A percentile compares a stretch with the other conserved stretches of the same genome.
These are phyloP conservation scores for Fusarium sororula DNA, from an alignment of 2,329 filamentous ascomycete genomes.

Conservation along the genomic window DNA sequence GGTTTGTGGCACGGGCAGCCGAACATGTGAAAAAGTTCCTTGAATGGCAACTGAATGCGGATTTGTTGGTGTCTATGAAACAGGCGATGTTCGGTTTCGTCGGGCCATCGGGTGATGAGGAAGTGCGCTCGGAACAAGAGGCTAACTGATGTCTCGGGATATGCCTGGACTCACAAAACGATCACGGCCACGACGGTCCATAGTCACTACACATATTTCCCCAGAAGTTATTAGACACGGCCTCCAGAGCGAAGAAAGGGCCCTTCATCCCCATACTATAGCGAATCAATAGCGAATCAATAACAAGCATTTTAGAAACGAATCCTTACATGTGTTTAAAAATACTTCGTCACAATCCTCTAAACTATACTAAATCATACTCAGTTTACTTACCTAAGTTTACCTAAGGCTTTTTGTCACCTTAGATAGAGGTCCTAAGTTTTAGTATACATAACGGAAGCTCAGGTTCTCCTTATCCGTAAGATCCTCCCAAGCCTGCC, in stretches of 20 bases:
- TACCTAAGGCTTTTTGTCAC: too few relatives aligned
- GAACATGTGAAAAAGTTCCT: not conserved
- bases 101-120: not conserved
- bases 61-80: not conserved
- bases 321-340: too few relatives aligned
- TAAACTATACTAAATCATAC: too few relatives aligned
- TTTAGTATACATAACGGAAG: constrained; percentile 62
- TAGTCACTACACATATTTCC: not conserved
- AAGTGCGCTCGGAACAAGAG: not conserved
- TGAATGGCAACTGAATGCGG: not conserved
- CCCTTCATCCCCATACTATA: not conserved
- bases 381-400: too few relatives aligned
- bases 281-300: not conserved
- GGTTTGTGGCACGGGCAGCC: not conserved
- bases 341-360: too few relatives aligned
- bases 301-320: not conserved
- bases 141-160: not conserved
- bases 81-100: not conserved
- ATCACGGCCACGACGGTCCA: not conserved
- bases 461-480: constrained; percentile 69
- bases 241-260: not conserved
- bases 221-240: not conserved
- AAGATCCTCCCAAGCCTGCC: constrained; percentile 69
- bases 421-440: too few relatives aligned
- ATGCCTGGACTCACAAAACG: not conserved